Conservation (phyloP, 345 rosid genomes). For the Theobroma cacao region DNA sequence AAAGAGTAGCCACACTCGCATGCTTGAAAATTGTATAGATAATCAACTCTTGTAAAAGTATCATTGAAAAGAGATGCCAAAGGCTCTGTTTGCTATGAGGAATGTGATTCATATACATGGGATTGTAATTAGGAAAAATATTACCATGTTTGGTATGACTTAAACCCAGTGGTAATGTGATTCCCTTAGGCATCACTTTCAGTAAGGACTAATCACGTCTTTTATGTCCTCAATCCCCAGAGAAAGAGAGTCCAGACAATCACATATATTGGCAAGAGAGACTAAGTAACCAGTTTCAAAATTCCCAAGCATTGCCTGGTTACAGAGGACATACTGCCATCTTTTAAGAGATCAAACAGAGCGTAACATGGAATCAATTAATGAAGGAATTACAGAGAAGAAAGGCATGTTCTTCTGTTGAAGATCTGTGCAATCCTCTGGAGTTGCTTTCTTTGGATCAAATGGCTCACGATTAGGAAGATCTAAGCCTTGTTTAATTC, state of each 20-base stretch:
- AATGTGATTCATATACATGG: no score
- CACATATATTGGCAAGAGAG: neutral
- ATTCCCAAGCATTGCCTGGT: conserved; percentile 18
- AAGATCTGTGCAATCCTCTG: conserved; percentile 40
- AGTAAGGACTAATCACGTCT: neutral
- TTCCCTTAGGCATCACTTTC: no score
- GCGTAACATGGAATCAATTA: conserved; percentile 17
- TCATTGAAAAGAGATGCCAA: neutral
- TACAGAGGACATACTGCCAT: neutral
- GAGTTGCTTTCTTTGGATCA: conserved; percentile 31
- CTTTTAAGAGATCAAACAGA: conserved; percentile 1
- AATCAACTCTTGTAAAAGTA: neutral
- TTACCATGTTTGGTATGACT: no score
- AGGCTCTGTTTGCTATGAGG: no score
- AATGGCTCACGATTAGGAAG: conserved; percentile 31
- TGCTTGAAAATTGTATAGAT: neutral
- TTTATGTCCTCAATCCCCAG: neutral
- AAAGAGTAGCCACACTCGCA: neutral
- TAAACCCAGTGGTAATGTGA: no score
- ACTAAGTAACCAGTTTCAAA: conserved; percentile 1
- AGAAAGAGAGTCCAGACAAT: neutral
- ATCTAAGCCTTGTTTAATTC: conserved; percentile 62
- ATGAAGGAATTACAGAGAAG: conserved; percentile 38
- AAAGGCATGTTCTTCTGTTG: conserved; percentile 61
- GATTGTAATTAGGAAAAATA: no score